phyloP scores from a whole-genome alignment of 1,284 basidiomycete species.

The Ceratobasidium sp. region DNA sequence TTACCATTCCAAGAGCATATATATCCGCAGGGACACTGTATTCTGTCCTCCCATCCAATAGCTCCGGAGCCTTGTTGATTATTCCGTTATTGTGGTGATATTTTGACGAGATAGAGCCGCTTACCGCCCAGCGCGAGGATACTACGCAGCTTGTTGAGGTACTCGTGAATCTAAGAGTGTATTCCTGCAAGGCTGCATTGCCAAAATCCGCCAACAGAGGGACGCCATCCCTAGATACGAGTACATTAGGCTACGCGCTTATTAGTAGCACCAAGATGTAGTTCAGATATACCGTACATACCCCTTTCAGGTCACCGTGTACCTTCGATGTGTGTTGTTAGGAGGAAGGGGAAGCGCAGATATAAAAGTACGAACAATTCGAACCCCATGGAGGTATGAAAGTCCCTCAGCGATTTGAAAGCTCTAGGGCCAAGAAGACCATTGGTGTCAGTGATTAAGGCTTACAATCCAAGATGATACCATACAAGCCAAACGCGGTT shows the following conservation, averaged over 20 bases:
- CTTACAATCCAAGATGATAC: background rate
- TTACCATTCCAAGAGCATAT: constrained; percentile 33
- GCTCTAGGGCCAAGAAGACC: background rate
- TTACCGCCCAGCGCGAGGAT: constrained; percentile 12
- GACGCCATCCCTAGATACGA: background rate
- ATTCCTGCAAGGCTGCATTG: constrained; percentile 1
- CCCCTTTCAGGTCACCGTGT: constrained; percentile 35
- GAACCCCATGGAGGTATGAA: constrained; percentile 9
- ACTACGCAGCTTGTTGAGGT: background rate
- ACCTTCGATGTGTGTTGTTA: background rate
- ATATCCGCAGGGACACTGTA: constrained; percentile 17
- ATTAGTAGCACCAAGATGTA: background rate
- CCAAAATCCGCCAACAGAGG: constrained; percentile 17
- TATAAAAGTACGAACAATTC: background rate
- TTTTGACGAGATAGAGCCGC: background rate
- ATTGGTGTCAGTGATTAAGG: too few species aligned
- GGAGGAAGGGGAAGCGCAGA: background rate
- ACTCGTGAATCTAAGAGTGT: constrained; percentile 1
- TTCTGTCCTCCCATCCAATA: background rate
- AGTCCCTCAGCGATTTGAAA: background rate
- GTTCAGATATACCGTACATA: background rate
- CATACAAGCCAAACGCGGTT: background rate
- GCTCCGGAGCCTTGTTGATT: constrained; percentile 20
- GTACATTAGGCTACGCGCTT: background rate
- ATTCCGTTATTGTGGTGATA: background rate